Evolutionary conservation across 768 basidiomycete genomes (phyloP).

Genomic region (Thelephora aurantiotincta): DNA sequence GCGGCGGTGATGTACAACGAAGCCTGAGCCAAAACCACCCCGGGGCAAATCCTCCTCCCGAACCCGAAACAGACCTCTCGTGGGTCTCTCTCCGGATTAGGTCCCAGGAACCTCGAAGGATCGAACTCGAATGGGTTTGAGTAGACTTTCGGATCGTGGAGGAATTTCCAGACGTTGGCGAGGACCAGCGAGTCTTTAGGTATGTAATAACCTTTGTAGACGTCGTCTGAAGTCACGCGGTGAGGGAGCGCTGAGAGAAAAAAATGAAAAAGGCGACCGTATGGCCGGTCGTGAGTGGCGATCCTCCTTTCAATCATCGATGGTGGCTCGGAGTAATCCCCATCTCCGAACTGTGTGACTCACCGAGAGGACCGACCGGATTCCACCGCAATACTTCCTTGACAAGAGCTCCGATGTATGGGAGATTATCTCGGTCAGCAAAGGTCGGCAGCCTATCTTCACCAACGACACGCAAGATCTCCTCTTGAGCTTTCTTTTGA

Average conservation of each 20-base stretch:
- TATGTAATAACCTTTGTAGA: slow-evolving; percentile 18
- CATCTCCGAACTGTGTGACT: not conserved
- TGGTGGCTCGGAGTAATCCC: no score
- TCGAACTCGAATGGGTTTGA: slow-evolving; percentile 12
- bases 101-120: slow-evolving; percentile 14
- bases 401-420: slow-evolving; percentile 11
- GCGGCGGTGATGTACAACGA: slow-evolving; percentile 23
- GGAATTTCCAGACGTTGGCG: slow-evolving; percentile 19
- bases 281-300: no score
- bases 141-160: slow-evolving; percentile 13
- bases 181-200: slow-evolving; percentile 21
- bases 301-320: no score
- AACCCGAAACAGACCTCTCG: slow-evolving; percentile 11
- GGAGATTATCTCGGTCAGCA: slow-evolving; percentile 4
- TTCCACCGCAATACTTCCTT: slow-evolving; percentile 22
- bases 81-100: slow-evolving; percentile 13
- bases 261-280: no score
- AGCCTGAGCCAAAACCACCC: slow-evolving; percentile 26
- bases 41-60: slow-evolving; percentile 19
- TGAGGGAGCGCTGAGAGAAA: slow-evolving; percentile 17
- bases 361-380: slow-evolving; percentile 21
- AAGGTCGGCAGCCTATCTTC: slow-evolving; percentile 9
- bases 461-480: slow-evolving; percentile 21
- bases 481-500: slow-evolving; percentile 24
- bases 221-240: slow-evolving; percentile 18